These are phyloP conservation scores for Malus sieversii DNA, from an alignment of 306 rosid species.

Conservation along the genomic window DNA sequence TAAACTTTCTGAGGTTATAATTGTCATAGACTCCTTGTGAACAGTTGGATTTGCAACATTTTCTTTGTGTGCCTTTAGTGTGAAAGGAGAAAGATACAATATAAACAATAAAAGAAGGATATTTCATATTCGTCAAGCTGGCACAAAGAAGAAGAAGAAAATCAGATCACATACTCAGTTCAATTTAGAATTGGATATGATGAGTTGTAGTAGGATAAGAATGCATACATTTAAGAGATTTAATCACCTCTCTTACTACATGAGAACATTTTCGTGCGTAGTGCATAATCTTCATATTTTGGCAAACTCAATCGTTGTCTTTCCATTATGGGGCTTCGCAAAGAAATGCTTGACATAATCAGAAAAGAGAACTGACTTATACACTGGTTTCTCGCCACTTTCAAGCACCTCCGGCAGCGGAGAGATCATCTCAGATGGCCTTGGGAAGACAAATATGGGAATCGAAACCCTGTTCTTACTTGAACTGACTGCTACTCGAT, in stretches of 20 bases:
- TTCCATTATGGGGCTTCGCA: slow-evolving; percentile 53
- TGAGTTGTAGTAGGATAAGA: too few relatives aligned
- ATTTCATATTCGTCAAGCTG: too few relatives aligned
- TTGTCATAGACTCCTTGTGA: too few relatives aligned
- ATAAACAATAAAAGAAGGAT: too few relatives aligned
- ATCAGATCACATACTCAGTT: too few relatives aligned
- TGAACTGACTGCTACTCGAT: slow-evolving; percentile 41
- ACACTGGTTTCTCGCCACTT: slow-evolving; percentile 30
- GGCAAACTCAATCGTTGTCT: slow-evolving; percentile 43
- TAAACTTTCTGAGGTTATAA: too few relatives aligned
- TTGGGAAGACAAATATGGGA: slow-evolving; percentile 54
- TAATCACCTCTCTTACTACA: neutral
- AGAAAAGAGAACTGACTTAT: slow-evolving; percentile 38
- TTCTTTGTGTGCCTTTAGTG: too few relatives aligned
- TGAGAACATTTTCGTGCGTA: neutral
- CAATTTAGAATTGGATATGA: too few relatives aligned
- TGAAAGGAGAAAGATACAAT: too few relatives aligned
- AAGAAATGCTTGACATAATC: slow-evolving; percentile 55
- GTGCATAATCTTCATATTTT: slow-evolving; percentile 10
- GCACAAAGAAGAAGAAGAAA: too few relatives aligned
- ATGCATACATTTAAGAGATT: too few relatives aligned
- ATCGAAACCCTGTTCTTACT: slow-evolving; percentile 38
- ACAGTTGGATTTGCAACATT: too few relatives aligned
- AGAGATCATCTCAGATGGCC: slow-evolving; percentile 22
- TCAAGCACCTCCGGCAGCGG: slow-evolving; percentile 42